Evolutionary conservation across 768 basidiomycete genomes (phyloP).

Genomic region (Suillus plorans): DNA sequence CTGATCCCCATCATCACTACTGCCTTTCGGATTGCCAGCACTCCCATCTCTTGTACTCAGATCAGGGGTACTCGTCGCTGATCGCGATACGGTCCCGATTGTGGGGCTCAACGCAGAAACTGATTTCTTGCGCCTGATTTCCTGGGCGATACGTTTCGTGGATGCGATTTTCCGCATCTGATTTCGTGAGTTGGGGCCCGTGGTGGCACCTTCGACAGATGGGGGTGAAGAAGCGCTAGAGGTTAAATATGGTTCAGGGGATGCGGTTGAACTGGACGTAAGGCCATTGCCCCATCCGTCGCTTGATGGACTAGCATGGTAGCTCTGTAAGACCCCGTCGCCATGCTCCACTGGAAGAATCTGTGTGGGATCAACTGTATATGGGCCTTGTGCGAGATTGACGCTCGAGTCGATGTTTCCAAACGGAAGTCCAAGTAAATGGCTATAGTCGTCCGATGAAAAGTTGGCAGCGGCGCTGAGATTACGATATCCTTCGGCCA

Average conservation of each 20-base stretch:
- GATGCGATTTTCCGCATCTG: constrained; percentile 61
- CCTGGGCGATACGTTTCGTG: constrained; percentile 60
- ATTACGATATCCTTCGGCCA: constrained; percentile 74
- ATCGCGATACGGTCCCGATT: constrained; percentile 40
- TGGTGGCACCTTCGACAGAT: constrained; percentile 52
- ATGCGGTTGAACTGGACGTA: constrained; percentile 65
- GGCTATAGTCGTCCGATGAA: constrained; percentile 59
- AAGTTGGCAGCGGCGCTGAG: constrained; percentile 54
- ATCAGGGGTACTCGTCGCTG: constrained; percentile 71
- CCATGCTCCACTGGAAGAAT: constrained; percentile 53
- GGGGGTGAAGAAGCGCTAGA: constrained; percentile 77
- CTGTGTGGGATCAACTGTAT: constrained; percentile 92
- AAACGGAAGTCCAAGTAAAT: constrained; percentile 67
- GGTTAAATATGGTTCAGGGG: constrained; percentile 70
- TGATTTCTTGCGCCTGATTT: constrained; percentile 54
- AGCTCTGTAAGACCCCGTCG: constrained; percentile 44
- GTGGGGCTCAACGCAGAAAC: constrained; percentile 20
- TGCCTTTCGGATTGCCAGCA: constrained; percentile 36
- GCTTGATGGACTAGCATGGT: constrained; percentile 78
- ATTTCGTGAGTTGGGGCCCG: constrained; percentile 26
- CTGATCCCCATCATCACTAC: constrained; percentile 65
- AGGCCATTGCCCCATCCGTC: constrained; percentile 78
- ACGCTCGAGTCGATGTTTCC: constrained; percentile 47
- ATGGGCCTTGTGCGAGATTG: constrained; percentile 46
- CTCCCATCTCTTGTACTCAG: constrained; percentile 34